These are phyloP conservation scores for Podaxis sp. DNA, from an alignment of 768 basidiomycete species.

Conservation along the genomic window DNA sequence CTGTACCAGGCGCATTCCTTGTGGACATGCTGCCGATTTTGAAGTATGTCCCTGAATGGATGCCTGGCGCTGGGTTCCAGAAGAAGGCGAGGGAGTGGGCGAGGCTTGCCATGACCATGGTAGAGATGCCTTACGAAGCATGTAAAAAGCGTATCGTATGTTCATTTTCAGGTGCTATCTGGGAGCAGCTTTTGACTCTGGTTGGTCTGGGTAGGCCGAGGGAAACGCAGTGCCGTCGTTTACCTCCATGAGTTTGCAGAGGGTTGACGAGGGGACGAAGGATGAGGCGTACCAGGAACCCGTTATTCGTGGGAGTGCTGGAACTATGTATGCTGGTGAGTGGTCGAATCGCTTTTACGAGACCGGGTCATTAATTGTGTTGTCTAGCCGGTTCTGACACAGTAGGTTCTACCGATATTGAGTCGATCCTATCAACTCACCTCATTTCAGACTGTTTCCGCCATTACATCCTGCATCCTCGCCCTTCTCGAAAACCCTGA, in stretches of 20 bases:
- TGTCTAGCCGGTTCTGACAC: conserved; percentile 21
- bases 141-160: conserved; percentile 32
- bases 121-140: conserved; percentile 34
- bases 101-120: conserved; percentile 29
- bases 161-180: background rate
- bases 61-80: conserved; percentile 37
- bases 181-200: background rate
- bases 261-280: conserved; percentile 11
- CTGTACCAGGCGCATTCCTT: conserved; percentile 28
- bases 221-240: conserved; percentile 20
- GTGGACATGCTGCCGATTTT: conserved; percentile 30
- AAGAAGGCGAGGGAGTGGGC: conserved; percentile 39
- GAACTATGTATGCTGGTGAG: conserved; percentile 24
- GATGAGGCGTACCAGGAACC: conserved; percentile 19
- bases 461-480: conserved; percentile 17
- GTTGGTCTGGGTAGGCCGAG: conserved; percentile 14
- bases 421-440: background rate
- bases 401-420: conserved; percentile 1
- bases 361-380: background rate
- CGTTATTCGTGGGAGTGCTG: conserved; percentile 24
- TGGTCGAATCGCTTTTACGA: background rate
- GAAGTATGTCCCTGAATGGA: conserved; percentile 30
- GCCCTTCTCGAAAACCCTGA: conserved; percentile 20
- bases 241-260: conserved; percentile 17
- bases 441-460: conserved; percentile 7